A percentile compares a stretch with the other conserved stretches of the same genome.
Conservation (phyloP, 352 stramenopile genomes). For the Phytophthora idaei region DNA sequence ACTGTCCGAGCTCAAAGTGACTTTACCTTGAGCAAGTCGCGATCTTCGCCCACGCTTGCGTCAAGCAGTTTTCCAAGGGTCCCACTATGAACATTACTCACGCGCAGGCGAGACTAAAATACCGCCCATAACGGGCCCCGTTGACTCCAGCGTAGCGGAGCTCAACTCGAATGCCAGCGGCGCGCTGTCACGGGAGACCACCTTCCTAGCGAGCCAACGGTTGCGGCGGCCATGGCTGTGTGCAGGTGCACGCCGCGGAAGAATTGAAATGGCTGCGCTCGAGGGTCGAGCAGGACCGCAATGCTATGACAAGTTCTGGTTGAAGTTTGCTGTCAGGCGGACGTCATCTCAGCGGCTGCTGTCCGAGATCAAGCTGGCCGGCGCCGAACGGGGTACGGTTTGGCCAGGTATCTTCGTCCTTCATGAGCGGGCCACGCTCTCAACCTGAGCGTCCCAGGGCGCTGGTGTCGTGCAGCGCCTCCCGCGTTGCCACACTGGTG, state of each 20-base stretch:
- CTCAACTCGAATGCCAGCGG: slow-evolving; percentile 29
- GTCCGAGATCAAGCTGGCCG: background rate
- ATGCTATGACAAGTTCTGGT: slow-evolving; percentile 21
- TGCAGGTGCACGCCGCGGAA: slow-evolving; percentile 5
- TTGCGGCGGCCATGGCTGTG: background rate
- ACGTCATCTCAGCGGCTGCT: slow-evolving; percentile 3
- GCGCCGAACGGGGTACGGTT: background rate
- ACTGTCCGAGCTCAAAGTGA: slow-evolving; percentile 23
- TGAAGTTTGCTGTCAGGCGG: slow-evolving; percentile 16
- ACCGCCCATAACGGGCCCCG: background rate
- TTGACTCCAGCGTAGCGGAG: slow-evolving; percentile 7
- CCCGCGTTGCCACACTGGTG: background rate
- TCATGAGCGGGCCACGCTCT: background rate
- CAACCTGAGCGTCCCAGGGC: background rate
- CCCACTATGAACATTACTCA: slow-evolving; percentile 43
- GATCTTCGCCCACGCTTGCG: slow-evolving; percentile 15
- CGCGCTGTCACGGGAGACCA: slow-evolving; percentile 19
- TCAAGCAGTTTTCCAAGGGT: slow-evolving; percentile 1
- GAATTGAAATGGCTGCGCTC: slow-evolving; percentile 27
- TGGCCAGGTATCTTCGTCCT: background rate
- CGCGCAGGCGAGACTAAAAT: slow-evolving; percentile 26
- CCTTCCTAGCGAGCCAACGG: background rate
- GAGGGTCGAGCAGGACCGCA: background rate
- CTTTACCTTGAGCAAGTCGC: background rate
- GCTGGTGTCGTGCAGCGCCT: background rate